Evolutionary conservation across 192 early-diverging fungal genomes (phyloP).

Genomic region (Ramicandelaber brevisporus): DNA sequence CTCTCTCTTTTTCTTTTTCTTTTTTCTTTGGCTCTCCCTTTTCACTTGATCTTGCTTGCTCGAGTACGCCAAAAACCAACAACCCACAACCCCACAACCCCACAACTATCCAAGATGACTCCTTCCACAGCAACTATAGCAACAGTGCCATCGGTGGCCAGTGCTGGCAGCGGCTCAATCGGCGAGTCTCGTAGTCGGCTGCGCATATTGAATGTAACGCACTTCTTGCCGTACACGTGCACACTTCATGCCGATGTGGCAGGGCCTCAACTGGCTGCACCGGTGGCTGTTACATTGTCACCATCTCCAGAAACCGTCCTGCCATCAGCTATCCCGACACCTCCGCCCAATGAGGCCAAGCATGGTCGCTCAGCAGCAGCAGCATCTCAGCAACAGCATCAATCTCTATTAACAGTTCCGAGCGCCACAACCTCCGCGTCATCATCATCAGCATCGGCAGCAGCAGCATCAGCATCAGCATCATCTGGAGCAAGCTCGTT

Average conservation of each 20-base stretch:
- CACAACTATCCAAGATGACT: constrained; percentile 8
- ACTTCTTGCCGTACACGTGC: constrained; percentile 18
- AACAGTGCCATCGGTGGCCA: constrained; percentile 9
- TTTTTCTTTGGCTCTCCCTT: not conserved
- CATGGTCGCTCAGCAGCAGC: not conserved
- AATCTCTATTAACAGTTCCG: not conserved
- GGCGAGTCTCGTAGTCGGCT: constrained; percentile 3
- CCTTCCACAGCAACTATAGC: constrained; percentile 10
- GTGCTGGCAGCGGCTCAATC: constrained; percentile 11
- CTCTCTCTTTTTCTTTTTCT: not conserved
- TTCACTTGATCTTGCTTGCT: too few species aligned
- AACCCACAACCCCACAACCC: constrained; percentile 5
- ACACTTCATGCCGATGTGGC: constrained; percentile 11
- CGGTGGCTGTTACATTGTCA: not conserved
- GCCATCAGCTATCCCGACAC: too few species aligned
- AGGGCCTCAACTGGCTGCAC: not conserved
- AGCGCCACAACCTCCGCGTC: not conserved
- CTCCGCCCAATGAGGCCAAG: too few species aligned
- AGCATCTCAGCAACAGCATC: not conserved
- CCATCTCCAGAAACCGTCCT: not conserved
- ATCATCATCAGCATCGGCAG: not conserved
- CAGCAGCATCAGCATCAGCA: not conserved
- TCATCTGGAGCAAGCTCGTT: not conserved
- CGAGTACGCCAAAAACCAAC: too few species aligned
- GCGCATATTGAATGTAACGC: constrained; percentile 17